Base-by-base conservation (phyloP, 306 rosid genomes). In the Lagenaria siceraria region DNA sequence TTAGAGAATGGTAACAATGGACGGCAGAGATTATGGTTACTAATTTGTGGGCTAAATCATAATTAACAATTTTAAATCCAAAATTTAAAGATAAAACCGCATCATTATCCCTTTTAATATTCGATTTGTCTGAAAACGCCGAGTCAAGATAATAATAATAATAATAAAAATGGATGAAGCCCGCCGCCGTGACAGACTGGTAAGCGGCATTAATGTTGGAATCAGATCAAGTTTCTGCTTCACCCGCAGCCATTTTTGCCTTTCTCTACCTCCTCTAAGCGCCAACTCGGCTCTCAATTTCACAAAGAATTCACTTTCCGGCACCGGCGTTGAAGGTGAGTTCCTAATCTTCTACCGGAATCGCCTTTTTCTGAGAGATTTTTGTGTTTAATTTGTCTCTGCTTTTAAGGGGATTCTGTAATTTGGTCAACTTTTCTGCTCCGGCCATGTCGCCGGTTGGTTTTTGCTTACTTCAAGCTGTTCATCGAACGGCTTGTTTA, bases 101-200 rank as follows among this genome's bases (percentile, higher is more conserved):
- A 40, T 22, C 7, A 70, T 42, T 43, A 22, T 63, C 48, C 8
- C 24, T 63, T 35, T 22, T 22, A 62, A 61, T 69, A 43, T 42
- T 69, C 9, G 12, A 13, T 25, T n/a, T 12, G 54, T 42, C 75
- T 14, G 22, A 22, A 43, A 46, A 24, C 75, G 54, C 19, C 75
- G 75, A 43, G 10, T 29, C 55, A 22, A 17, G 4, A 70, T 13
- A 24, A 70, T 70, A 70, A 22, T 24, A 14, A 49, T 12, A 46
- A 43, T 42, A 8, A 10, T 42, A 69, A 68, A 69, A 69, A 43
- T 22, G 55, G 56, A 43, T 43, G 36, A 42, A 11, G 10, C 8
- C 75, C 75, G 75, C 75, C 75, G 75, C 56, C 75, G 75, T 24
- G 38, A 70, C 75, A 70, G 75, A 56, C 75, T 70, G 75, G 75